Evolutionary conservation across 257 asterid species (phyloP).

Genomic region (Capsicum pubescens): DNA sequence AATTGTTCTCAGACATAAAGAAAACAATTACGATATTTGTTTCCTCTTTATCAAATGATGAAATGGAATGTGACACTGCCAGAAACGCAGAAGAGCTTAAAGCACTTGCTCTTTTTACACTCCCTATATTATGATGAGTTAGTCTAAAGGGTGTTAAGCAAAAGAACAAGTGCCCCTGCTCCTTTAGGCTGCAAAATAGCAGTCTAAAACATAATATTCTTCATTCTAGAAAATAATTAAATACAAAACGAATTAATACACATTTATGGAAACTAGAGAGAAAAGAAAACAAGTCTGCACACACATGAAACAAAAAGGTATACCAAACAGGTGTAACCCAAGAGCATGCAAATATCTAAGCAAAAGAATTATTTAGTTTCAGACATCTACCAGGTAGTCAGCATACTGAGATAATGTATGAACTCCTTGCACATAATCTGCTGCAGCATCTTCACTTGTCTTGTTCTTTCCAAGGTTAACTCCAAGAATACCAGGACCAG

Average conservation of each 20-base stretch:
- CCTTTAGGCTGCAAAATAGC: neutral
- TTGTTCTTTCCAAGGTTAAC: slow-evolving; percentile 98
- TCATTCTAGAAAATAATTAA: neutral
- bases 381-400: slow-evolving; percentile 80
- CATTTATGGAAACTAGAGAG: neutral
- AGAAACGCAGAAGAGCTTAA: neutral
- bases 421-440: slow-evolving; percentile 99
- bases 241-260: neutral
- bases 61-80: neutral
- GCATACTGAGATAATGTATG: slow-evolving; percentile 98
- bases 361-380: neutral
- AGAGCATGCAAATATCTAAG: neutral
- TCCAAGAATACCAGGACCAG: slow-evolving; percentile 98
- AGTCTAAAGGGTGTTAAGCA: neutral
- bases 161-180: neutral
- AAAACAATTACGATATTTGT: neutral
- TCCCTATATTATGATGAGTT: neutral
- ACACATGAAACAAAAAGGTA: neutral
- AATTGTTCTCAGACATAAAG: neutral
- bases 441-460: slow-evolving; percentile 93
- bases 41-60: neutral
- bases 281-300: neutral
- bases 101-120: neutral
- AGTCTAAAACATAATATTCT: neutral
- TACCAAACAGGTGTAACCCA: slow-evolving; percentile 6